These are phyloP conservation scores for Aphanomyces invadans DNA, from an alignment of 352 stramenopile species.

Conservation along the genomic window DNA sequence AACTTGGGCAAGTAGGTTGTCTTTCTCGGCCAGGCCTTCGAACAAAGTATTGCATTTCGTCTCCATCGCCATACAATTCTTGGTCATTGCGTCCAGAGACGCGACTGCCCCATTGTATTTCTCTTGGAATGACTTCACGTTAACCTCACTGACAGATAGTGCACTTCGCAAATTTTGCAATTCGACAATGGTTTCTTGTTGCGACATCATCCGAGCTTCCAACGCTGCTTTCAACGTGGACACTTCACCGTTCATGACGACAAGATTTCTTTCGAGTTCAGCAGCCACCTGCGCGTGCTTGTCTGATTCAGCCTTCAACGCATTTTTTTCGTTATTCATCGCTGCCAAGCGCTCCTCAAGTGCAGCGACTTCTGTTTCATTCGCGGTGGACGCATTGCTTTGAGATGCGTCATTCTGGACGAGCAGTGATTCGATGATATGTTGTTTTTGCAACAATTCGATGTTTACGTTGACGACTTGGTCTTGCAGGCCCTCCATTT, in stretches of 20 bases:
- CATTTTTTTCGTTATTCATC: not conserved
- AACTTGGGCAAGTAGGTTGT: not conserved
- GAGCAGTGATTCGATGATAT: not conserved
- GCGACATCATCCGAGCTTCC: not conserved
- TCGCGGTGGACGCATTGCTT: not conserved
- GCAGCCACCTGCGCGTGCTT: not conserved
- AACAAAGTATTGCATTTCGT: not conserved
- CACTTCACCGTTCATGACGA: not conserved
- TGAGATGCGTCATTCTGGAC: not conserved
- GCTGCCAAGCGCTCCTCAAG: not conserved
- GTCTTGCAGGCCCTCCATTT: not conserved
- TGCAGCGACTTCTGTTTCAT: not conserved
- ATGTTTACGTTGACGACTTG: slow-evolving; percentile 7
- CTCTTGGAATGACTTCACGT: not conserved
- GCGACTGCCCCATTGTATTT: not conserved
- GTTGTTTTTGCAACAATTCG: not conserved
- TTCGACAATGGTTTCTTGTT: not conserved
- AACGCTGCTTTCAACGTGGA: not conserved
- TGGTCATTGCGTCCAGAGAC: not conserved
- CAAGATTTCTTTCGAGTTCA: not conserved
- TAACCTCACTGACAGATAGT: not conserved
- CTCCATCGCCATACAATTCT: not conserved
- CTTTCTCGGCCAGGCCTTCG: not conserved
- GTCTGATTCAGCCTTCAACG: not conserved
- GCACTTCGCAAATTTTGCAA: not conserved